phyloP scores from a whole-genome alignment of 768 basidiomycete genomes.

The Pleurotus cornucopiae region DNA sequence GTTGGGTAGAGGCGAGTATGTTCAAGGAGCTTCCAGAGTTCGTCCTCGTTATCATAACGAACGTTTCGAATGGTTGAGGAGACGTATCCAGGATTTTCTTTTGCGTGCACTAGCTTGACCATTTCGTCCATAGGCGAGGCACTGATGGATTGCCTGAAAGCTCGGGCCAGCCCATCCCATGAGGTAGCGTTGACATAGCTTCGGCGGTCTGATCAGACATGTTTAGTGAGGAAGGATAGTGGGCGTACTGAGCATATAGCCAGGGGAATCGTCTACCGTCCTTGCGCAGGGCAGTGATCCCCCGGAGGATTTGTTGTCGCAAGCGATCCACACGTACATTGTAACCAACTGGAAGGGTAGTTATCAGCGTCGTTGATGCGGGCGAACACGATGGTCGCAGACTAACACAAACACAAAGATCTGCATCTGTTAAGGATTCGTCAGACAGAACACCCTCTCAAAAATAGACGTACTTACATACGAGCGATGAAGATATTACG shows the following conservation, averaged over 20 bases:
- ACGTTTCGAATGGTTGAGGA: constrained; percentile 10
- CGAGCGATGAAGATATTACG: constrained; percentile 41
- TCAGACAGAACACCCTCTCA: not conserved
- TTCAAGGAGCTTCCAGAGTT: constrained; percentile 7
- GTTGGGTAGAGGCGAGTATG: not conserved
- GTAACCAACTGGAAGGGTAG: constrained; percentile 23
- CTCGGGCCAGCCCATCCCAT: constrained; percentile 23
- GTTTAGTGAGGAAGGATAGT: not conserved
- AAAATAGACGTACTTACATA: constrained; percentile 31
- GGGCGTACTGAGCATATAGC: constrained; percentile 13
- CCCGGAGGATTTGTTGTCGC: constrained; percentile 13
- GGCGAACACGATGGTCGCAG: not conserved
- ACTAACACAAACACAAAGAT: constrained; percentile 44
- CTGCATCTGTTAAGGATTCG: constrained; percentile 32
- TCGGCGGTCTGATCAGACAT: not conserved
- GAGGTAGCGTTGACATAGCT: constrained; percentile 19
- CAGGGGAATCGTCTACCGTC: constrained; percentile 6
- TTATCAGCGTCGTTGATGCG: not conserved
- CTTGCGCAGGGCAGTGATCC: constrained; percentile 17
- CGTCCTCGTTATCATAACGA: constrained; percentile 8
- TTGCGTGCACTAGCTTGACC: constrained; percentile 18
- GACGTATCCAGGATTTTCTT: not conserved
- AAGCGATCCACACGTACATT: constrained; percentile 18
- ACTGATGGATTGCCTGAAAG: constrained; percentile 14
- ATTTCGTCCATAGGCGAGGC: constrained; percentile 20